These are phyloP conservation scores for Ophiosphaerella narmari DNA, from an alignment of 2,329 filamentous ascomycete genomes.

Conservation along the genomic window DNA sequence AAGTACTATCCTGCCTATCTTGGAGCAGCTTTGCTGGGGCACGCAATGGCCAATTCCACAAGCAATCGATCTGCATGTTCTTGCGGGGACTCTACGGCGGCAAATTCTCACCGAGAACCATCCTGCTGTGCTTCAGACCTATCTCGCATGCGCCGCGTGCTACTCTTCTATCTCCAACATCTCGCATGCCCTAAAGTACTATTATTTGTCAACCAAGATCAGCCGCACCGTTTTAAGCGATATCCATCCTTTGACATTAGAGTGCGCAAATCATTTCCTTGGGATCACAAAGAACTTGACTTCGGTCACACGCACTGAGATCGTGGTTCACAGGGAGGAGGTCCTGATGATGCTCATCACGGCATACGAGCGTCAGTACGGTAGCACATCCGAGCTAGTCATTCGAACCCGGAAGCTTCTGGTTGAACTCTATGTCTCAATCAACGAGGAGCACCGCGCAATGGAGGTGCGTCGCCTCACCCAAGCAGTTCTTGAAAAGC, in stretches of 20 bases:
- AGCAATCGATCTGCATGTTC: conserved; percentile 51
- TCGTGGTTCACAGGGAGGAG: conserved; percentile 51
- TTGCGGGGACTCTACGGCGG: conserved; percentile 52
- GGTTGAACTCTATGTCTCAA: conserved; percentile 52
- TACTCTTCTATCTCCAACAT: conserved; percentile 45
- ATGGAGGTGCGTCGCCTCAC: conserved; percentile 49
- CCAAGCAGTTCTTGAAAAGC: conserved; percentile 37
- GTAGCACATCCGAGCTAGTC: conserved; percentile 53
- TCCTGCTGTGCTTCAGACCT: conserved; percentile 55
- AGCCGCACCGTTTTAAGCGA: conserved; percentile 44
- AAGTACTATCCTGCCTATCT: conserved; percentile 51
- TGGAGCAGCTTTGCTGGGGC: conserved; percentile 57
- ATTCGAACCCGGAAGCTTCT: conserved; percentile 54
- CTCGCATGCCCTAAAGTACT: conserved; percentile 39
- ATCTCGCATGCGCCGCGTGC: conserved; percentile 54
- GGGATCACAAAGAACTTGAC: conserved; percentile 49
- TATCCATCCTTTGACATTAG: conserved; percentile 50
- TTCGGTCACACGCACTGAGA: conserved; percentile 48
- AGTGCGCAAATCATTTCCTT: conserved; percentile 53
- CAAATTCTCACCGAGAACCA: conserved; percentile 53
- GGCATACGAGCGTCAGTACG: conserved; percentile 55
- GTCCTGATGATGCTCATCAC: conserved; percentile 54
- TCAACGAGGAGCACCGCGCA: conserved; percentile 53
- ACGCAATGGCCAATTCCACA: conserved; percentile 53
- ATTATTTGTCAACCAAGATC: conserved; percentile 50